phyloP scores from a whole-genome alignment of 805 yeast genomes.

The Lipomyces lipofer region DNA sequence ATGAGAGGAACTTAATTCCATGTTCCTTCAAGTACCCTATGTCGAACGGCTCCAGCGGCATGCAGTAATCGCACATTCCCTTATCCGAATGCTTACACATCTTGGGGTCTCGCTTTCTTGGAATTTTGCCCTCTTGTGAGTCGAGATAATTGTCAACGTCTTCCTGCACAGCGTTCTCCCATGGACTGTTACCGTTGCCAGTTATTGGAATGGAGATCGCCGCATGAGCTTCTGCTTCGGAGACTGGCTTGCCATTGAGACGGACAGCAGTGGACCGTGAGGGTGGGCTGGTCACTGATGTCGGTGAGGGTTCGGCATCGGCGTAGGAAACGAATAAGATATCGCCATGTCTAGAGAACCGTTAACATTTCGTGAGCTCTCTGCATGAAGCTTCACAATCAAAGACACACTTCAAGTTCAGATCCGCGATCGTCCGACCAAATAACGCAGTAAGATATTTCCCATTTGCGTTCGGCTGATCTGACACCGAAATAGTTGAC shows the following conservation, averaged over 20 bases:
- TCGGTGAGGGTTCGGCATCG: constrained; percentile 4
- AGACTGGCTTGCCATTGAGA: constrained; percentile 27
- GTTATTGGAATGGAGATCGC: constrained; percentile 6
- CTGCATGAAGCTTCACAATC: constrained; percentile 33
- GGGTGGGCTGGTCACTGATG: constrained; percentile 4
- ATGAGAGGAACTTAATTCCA: constrained; percentile 83
- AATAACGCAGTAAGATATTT: constrained; percentile 43
- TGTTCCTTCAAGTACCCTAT: constrained; percentile 68
- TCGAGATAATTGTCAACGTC: constrained; percentile 69
- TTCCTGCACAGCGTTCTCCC: constrained; percentile 50
- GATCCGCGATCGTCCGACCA: constrained; percentile 40
- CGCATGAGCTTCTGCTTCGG: constrained; percentile 29
- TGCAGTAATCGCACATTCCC: constrained; percentile 98
- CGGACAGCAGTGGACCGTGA: constrained; percentile 19
- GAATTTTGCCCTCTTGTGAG: constrained; percentile 67
- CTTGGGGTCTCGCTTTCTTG: constrained; percentile 53
- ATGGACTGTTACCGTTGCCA: constrained; percentile 5
- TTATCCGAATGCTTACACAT: constrained; percentile 85
- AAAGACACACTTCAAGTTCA: constrained; percentile 40
- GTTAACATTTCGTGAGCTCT: constrained; percentile 41
- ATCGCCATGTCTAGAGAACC: constrained; percentile 54
- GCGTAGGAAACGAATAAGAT: constrained; percentile 51
- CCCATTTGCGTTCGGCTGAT: constrained; percentile 49
- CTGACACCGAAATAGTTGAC: constrained; percentile 45
- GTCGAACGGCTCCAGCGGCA: constrained; percentile 96